These are phyloP conservation scores for Elaeis guineensis DNA, from an alignment of 176 grass and related monocot species.

Conservation along the genomic window DNA sequence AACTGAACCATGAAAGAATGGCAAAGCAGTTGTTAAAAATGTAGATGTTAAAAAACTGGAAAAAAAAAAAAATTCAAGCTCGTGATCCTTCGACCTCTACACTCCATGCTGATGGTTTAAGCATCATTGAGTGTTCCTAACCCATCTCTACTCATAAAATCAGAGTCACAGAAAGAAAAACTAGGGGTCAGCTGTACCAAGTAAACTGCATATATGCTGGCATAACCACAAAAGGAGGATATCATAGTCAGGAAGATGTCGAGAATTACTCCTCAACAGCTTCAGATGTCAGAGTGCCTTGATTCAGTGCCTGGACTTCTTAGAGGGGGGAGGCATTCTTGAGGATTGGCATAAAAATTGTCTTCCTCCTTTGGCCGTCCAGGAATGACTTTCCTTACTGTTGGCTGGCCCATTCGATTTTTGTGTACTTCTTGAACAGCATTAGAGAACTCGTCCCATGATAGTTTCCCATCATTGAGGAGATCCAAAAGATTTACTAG, in stretches of 20 bases:
- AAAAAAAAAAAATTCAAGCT: too few relatives aligned
- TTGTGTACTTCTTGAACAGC: constrained; percentile 68
- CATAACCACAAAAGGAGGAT: background rate
- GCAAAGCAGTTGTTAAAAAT: too few relatives aligned
- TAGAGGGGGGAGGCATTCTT: constrained; percentile 56
- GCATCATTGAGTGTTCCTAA: too few relatives aligned
- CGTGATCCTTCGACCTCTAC: too few relatives aligned
- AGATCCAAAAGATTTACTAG: constrained; percentile 87
- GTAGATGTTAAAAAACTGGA: too few relatives aligned
- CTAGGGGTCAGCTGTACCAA: background rate
- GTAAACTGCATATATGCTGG: background rate
- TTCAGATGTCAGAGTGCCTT: constrained; percentile 3
- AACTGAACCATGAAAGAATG: too few relatives aligned
- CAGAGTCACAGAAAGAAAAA: too few relatives aligned
- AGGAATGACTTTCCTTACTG: constrained; percentile 37
- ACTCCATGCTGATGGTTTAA: too few relatives aligned
- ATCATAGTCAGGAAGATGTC: background rate
- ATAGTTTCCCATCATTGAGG: constrained; percentile 56
- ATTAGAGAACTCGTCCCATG: constrained; percentile 70
- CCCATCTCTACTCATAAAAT: too few relatives aligned
- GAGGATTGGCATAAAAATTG: constrained; percentile 91
- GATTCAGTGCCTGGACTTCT: constrained; percentile 2
- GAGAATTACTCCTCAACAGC: background rate
- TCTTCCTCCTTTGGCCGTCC: constrained; percentile 92
- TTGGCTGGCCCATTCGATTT: constrained; percentile 69